Evolutionary conservation across 163 green algal species (phyloP).

Genomic region (Smithsoniella earleae): DNA sequence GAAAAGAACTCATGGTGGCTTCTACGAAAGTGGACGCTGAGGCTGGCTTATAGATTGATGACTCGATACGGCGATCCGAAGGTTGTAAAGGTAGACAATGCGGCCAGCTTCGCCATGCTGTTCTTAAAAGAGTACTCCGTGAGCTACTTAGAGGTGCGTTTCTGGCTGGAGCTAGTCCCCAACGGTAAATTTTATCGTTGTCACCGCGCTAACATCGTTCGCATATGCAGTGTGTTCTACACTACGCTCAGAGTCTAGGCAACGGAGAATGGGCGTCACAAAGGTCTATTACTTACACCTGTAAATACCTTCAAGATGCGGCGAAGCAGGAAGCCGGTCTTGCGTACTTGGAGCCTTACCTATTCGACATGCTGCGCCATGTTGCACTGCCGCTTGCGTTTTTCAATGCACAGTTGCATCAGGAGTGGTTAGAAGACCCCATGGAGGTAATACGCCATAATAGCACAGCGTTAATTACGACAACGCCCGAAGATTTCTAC

Average conservation of each 20-base stretch:
- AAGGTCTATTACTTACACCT: conserved; percentile 26
- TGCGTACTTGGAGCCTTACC: conserved; percentile 1
- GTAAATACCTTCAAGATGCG: conserved; percentile 1
- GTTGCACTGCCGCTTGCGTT: conserved; percentile 13
- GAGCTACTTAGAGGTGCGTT: conserved; percentile 6
- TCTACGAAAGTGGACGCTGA: conserved; percentile 19
- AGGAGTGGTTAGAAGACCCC: conserved; percentile 23
- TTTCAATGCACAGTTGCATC: conserved; percentile 6
- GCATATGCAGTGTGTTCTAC: conserved; percentile 13
- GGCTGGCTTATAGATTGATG: not conserved
- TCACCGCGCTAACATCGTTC: too few relatives aligned
- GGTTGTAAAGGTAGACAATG: not conserved
- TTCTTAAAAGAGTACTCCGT: not conserved
- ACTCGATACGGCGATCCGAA: conserved; percentile 22
- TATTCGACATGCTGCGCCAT: conserved; percentile 20
- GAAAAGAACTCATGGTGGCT: conserved; percentile 17
- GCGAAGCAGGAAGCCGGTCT: not conserved
- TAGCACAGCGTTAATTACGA: conserved; percentile 13
- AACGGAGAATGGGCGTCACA: conserved; percentile 9
- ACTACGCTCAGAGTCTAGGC: conserved; percentile 1
- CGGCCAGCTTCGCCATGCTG: not conserved
- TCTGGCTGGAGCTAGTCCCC: not conserved
- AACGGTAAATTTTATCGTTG: too few relatives aligned
- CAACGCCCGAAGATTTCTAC: not conserved
- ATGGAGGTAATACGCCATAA: conserved; percentile 17